Conservation (phyloP, 768 basidiomycete genomes). For the Gloeophyllum trabeum region DNA sequence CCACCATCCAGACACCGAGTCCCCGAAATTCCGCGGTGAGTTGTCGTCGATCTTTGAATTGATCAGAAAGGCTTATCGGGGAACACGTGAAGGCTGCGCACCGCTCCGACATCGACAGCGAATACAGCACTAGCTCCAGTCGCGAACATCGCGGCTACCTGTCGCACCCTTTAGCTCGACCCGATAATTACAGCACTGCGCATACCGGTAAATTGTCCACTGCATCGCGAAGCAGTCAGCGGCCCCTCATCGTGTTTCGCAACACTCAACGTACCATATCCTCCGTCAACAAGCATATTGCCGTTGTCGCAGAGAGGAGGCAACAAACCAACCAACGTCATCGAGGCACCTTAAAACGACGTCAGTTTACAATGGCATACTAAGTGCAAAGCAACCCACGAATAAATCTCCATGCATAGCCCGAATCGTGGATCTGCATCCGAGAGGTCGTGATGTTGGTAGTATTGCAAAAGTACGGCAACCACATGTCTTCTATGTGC, state of each 20-base stretch:
- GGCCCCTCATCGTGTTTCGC: neutral
- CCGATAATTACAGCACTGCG: constrained; percentile 1
- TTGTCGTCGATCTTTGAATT: constrained; percentile 75
- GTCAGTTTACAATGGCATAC: constrained; percentile 1
- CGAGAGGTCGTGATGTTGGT: constrained; percentile 93
- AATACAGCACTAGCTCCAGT: constrained; percentile 88
- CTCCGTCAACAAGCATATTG: constrained; percentile 83
- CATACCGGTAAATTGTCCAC: constrained; percentile 84
- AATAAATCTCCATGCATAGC: constrained; percentile 96
- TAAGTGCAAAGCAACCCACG: constrained; percentile 32
- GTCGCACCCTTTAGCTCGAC: neutral
- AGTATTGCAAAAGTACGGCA: constrained; percentile 96
- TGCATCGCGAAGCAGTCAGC: constrained; percentile 16
- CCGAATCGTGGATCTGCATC: constrained; percentile 96
- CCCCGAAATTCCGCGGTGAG: constrained; percentile 88
- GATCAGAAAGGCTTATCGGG: no score
- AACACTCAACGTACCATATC: constrained; percentile 48
- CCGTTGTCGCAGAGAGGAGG: constrained; percentile 95
- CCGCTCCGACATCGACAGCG: constrained; percentile 87
- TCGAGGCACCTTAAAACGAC: constrained; percentile 65
- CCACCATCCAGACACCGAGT: constrained; percentile 95
- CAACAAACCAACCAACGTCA: constrained; percentile 91
- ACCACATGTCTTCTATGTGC: constrained; percentile 97
- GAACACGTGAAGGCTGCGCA: no score
- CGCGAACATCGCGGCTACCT: constrained; percentile 87